Base-by-base conservation (phyloP, 176 grass and related monocot genomes). In the Oryza glumipatula region DNA sequence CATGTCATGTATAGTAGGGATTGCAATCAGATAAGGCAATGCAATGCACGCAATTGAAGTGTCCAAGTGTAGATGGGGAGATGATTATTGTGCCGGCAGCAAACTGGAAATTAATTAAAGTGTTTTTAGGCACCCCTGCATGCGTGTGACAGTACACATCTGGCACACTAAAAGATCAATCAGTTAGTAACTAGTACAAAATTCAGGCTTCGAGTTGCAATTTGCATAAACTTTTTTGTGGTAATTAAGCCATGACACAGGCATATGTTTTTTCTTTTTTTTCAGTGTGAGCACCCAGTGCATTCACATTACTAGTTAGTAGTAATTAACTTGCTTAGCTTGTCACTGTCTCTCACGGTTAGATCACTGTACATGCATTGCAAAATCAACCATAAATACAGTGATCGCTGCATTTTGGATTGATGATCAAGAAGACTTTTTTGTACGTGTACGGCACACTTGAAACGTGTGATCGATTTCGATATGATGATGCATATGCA, bases 21-120 rank as follows among this genome's bases (percentile, higher is more conserved):
- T 70, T 89, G 76, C 69, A 67, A 47, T 67, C 60, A 24, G 65
- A 64, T 48, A 76, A 65, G 72, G 79, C 72, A 63, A 32, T 23
- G 79, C 72, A 70, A 32, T 33, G 39, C 86, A 70, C 38, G 73
- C 73, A 82, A 82, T 71, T 88, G 65, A 88, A 88, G 86, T 39
- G 49, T 12, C 39, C 65, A 71, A 77, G 86, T 77, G 65, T 68
- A 49, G 79, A 76, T 71, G 72, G 11, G 23, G 24, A 81, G 82
- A 58, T 11, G 75, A 23, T 76, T 76, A 39, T 6, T 47, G 35
- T 70, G 30, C 22, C 47, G 23, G 63, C 2, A 2, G 66, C 8
- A 52, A 70, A 38, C 47, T 9, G 48, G 26, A 60, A 61, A 79
- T 5, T 14, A 13, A 35, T 38, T 44, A 3, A 74, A 12, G 56